phyloP scores from a whole-genome alignment of 129 eudicot species.

The Artemisia tridentata region DNA sequence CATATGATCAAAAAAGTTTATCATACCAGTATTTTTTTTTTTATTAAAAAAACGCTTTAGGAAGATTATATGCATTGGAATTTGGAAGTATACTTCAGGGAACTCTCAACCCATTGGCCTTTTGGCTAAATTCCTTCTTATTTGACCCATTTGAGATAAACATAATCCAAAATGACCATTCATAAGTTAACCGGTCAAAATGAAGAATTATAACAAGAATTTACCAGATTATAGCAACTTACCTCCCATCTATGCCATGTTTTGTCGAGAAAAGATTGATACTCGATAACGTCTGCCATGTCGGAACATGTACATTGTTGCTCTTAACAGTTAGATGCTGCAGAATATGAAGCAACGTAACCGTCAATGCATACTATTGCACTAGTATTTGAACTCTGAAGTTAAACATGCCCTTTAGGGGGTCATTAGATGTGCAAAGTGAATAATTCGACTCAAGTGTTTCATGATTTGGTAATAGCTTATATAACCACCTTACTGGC shows the following conservation, averaged over 20 bases:
- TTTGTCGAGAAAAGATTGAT: slow-evolving; percentile 24
- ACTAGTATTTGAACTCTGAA: not conserved
- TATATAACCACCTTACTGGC: no score
- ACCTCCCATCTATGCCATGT: slow-evolving; percentile 33
- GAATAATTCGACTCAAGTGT: no score
- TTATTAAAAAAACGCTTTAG: not conserved
- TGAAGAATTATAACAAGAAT: not conserved
- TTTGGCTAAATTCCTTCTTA: not conserved
- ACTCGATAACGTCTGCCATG: slow-evolving; percentile 22
- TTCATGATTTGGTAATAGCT: no score
- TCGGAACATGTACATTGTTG: slow-evolving; percentile 25
- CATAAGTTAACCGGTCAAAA: slow-evolving; percentile 1
- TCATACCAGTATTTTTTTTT: no score
- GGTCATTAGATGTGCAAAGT: no score
- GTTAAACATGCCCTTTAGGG: no score
- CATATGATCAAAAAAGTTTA: no score
- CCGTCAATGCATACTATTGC: not conserved
- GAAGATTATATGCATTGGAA: not conserved
- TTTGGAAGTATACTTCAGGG: not conserved
- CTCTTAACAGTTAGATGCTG: slow-evolving; percentile 36
- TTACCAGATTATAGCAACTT: slow-evolving; percentile 18
- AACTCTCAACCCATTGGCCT: not conserved
- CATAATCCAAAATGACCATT: not conserved
- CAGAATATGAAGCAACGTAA: slow-evolving; percentile 5
- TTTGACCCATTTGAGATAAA: not conserved